Percentiles rank a stretch among this genome's conserved stretches.
phyloP scores from a whole-genome alignment of 2,329 filamentous ascomycete genomes.

The Epichloe bromicola region DNA sequence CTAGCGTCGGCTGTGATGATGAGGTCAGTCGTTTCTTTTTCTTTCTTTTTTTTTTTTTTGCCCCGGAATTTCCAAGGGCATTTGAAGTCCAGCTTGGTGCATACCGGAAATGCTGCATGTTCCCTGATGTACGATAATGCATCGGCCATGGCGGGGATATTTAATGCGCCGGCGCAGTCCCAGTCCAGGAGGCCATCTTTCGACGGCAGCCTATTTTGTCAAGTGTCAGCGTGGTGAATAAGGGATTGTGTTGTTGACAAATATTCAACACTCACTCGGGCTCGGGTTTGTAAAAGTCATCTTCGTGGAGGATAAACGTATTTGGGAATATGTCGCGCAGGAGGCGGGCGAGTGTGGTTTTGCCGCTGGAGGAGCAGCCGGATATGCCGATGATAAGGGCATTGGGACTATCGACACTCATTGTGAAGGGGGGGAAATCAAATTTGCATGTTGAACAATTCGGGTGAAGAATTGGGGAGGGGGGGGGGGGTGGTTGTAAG shows the following conservation, averaged over 20 bases:
- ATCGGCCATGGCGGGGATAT: constrained; percentile 53
- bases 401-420: constrained; percentile 20
- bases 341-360: constrained; percentile 82
- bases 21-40: not conserved
- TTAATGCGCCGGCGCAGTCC: constrained; percentile 75
- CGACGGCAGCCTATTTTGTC: constrained; percentile 33
- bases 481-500: not conserved
- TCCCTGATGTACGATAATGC: constrained; percentile 58
- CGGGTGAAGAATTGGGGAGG: no score
- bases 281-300: constrained; percentile 89
- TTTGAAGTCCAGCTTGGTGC: not conserved
- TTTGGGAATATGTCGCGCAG: constrained; percentile 69
- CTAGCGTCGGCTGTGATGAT: constrained; percentile 14
- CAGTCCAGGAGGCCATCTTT: constrained; percentile 64
- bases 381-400: constrained; percentile 67
- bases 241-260: not conserved
- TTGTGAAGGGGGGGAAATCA: constrained; percentile 8
- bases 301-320: constrained; percentile 79
- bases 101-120: constrained; percentile 51
- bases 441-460: not conserved
- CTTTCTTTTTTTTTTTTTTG: not conserved
- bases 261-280: constrained; percentile 37
- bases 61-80: no score
- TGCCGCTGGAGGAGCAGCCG: constrained; percentile 84
- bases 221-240: not conserved